Evolutionary conservation across 2,329 filamentous ascomycete species (phyloP), one percentile per base, ranked within the genome.

Genomic region (Tolypocladium cylindrosporum): DNA sequence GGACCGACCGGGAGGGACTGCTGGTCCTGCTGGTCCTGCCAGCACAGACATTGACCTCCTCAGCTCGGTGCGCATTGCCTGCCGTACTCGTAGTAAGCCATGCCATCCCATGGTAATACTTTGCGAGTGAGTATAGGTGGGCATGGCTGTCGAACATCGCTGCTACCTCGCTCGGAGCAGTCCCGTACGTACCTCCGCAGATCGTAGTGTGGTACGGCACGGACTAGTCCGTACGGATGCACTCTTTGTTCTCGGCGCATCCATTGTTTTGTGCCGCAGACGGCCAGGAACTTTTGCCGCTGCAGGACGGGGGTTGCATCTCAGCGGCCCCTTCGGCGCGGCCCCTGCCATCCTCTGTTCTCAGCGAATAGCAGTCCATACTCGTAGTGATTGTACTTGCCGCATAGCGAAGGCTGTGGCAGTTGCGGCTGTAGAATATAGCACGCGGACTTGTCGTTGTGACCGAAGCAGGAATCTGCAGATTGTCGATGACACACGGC

Each of bases 211-310:
- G 56, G 56, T 41, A 42, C 27, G 56, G 56, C 36, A 42, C 27
- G 27, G 27, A 31, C 27, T 31, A 27, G 24, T 27, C 24, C 24
- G 24, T 27, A 31, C 31, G 42, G 52, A 51, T 55, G 43, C 57
- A 54, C 37, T 45, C 21, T 54, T 56, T 24, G 51, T 57, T 57
- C 42, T 57, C 58, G 55, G 52, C 55, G 55, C 56, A 50, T 48
- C 57, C 54, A 56, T n/a, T 43, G 41, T 45, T 34, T 10, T 21
- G 54, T 45, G 40, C 40, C 54, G 54, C 54, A 55, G 41, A 24
- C 19, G 11, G 40, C 10, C 40, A 59, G 62, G 63, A 63, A 65
- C 63, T 63, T 65, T 65, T 65, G 63, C 60, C 51, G 40, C 50
- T 56, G 59, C 52, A 59, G 54, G 27, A 42, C 60, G 54, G 58